Evolutionary conservation across 2,329 filamentous ascomycete genomes (phyloP).

Genomic region (Chalara sp.): DNA sequence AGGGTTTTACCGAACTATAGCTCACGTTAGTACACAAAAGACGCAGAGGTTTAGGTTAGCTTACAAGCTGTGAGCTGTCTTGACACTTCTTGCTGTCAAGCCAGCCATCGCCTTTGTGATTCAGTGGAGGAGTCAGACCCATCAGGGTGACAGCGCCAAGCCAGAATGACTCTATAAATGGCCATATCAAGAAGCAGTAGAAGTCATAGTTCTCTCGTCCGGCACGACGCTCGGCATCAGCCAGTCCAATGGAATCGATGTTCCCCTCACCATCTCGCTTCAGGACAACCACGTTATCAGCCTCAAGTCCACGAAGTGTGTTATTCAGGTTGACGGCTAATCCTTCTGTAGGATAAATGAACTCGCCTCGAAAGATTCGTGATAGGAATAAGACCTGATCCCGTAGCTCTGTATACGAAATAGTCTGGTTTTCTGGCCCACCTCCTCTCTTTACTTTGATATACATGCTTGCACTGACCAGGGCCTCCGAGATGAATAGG

Average conservation of each 20-base stretch:
- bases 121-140: conserved; percentile 69
- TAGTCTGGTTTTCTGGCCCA: conserved; percentile 73
- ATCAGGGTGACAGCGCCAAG: conserved; percentile 82
- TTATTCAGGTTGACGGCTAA: conserved; percentile 73
- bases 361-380: conserved; percentile 89
- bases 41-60: conserved; percentile 19
- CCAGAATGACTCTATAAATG: conserved; percentile 93
- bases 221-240: conserved; percentile 64
- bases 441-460: conserved; percentile 85
- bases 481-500: conserved; percentile 86
- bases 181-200: conserved; percentile 98
- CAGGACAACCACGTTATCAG: conserved; percentile 69
- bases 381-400: conserved; percentile 86
- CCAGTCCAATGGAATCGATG: conserved; percentile 65
- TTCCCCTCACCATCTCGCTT: conserved; percentile 47
- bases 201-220: conserved; percentile 97
- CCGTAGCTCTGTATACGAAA: conserved; percentile 65
- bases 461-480: conserved; percentile 88
- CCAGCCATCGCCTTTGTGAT: conserved; percentile 58
- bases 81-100: conserved; percentile 73
- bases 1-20: conserved; percentile 82
- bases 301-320: conserved; percentile 70
- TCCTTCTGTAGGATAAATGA: conserved; percentile 90
- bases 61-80: conserved; percentile 71
- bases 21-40: background rate